Percentiles rank a stretch among this genome's conserved stretches.
phyloP scores from a whole-genome alignment of 495 filamentous ascomycete genomes.

The Hypomontagnella monticulosa region DNA sequence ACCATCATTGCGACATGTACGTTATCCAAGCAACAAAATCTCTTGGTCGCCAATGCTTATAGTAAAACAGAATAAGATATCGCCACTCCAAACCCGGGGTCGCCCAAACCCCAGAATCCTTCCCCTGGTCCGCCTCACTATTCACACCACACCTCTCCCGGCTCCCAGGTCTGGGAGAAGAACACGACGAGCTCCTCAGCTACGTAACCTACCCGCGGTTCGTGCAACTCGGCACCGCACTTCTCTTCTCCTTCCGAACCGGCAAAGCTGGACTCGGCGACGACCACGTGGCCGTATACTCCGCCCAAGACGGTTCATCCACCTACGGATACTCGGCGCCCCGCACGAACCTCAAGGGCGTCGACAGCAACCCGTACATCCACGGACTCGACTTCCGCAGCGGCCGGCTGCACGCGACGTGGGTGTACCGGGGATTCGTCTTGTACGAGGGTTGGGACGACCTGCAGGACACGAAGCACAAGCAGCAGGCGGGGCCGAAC shows the following conservation, averaged over 20 bases:
- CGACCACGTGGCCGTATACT: conserved; percentile 57
- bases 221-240: conserved; percentile 39
- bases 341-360: conserved; percentile 55
- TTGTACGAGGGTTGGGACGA: conserved; percentile 56
- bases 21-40: neutral
- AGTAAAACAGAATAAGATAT: conserved; percentile 48
- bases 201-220: conserved; percentile 63
- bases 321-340: conserved; percentile 42
- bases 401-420: conserved; percentile 52
- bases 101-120: conserved; percentile 47
- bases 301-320: neutral
- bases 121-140: conserved; percentile 49
- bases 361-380: conserved; percentile 59
- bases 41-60: conserved; percentile 19
- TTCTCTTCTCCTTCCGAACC: conserved; percentile 59
- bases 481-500: conserved; percentile 56
- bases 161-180: conserved; percentile 51
- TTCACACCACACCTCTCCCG: conserved; percentile 51
- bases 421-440: conserved; percentile 60
- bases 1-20: conserved; percentile 56
- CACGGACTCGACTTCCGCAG: conserved; percentile 52
- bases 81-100: conserved; percentile 51
- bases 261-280: conserved; percentile 61
- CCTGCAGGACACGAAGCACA: conserved; percentile 52
- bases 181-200: conserved; percentile 44